These are phyloP conservation scores for Solanum microdontum DNA, from an alignment of 257 asterid species.

Conservation along the genomic window DNA sequence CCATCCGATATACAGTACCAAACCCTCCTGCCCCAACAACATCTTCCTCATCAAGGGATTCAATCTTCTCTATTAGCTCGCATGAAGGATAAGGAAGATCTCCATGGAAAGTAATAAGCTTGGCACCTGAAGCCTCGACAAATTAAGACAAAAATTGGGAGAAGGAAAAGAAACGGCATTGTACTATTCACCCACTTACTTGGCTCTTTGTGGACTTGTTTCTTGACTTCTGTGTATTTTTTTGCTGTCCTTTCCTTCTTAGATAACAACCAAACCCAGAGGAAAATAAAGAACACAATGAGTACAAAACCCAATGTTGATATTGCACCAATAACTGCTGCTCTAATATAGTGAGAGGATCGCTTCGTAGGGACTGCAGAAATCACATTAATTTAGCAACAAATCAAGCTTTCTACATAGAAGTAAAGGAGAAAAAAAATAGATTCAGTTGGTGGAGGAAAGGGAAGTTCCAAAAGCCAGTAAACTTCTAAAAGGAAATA, in stretches of 20 bases:
- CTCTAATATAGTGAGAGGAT: slow-evolving; percentile 68
- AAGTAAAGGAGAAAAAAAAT: not conserved
- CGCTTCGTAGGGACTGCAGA: slow-evolving; percentile 44
- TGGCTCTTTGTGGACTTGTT: slow-evolving; percentile 81
- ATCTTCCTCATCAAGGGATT: slow-evolving; percentile 80
- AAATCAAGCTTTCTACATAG: not conserved
- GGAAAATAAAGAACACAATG: slow-evolving; percentile 50
- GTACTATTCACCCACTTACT: slow-evolving; percentile 22
- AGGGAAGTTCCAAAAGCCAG: not conserved
- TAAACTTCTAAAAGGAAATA: not conserved
- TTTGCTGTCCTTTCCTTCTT: slow-evolving; percentile 84
- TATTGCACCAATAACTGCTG: slow-evolving; percentile 70
- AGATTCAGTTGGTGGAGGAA: not conserved
- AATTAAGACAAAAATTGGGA: not conserved
- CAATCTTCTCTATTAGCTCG: slow-evolving; percentile 94
- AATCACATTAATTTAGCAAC: not conserved
- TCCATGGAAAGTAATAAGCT: slow-evolving; percentile 89
- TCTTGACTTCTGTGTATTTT: slow-evolving; percentile 78
- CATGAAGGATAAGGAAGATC: slow-evolving; percentile 95
- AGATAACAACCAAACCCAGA: slow-evolving; percentile 55
- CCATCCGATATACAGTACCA: slow-evolving; percentile 97
- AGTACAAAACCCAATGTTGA: slow-evolving; percentile 54
- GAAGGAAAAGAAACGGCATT: not conserved
- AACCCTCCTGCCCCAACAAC: slow-evolving; percentile 96
- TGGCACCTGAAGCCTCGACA: slow-evolving; percentile 40